Conservation (phyloP, 192 early-diverging fungal species). For the Mortierella antarctica region DNA sequence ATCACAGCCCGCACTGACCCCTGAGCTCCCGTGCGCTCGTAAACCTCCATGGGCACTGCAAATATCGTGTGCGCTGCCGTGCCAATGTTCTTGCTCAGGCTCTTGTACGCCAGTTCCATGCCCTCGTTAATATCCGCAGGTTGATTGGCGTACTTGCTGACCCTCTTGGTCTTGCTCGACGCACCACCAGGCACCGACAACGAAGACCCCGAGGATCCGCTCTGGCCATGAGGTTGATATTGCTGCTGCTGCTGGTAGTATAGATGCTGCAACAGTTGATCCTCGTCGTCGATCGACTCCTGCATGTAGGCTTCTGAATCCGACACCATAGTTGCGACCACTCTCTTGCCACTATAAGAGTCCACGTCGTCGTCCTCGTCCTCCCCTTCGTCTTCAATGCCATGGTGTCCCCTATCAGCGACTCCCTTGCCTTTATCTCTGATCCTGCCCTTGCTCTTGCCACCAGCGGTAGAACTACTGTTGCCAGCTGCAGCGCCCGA, state of each 20-base stretch:
- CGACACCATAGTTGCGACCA: slow-evolving; percentile 48
- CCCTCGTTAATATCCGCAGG: slow-evolving; percentile 89
- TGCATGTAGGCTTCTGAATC: slow-evolving; percentile 48
- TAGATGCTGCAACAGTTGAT: slow-evolving; percentile 38
- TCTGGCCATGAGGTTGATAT: not conserved
- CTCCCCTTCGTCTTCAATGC: not conserved
- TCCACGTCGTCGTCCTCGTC: slow-evolving; percentile 23
- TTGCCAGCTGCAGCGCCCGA: slow-evolving; percentile 48
- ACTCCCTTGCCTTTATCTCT: slow-evolving; percentile 8
- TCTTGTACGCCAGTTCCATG: slow-evolving; percentile 83
- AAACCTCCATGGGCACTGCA: slow-evolving; percentile 88
- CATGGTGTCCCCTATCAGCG: slow-evolving; percentile 5
- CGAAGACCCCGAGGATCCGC: slow-evolving; percentile 3
- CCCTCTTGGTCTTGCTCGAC: slow-evolving; percentile 39
- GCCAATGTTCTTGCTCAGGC: slow-evolving; percentile 81
- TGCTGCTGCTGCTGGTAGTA: slow-evolving; percentile 28
- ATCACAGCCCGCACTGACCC: slow-evolving; percentile 75
- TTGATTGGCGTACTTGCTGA: slow-evolving; percentile 89
- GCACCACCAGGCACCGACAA: not conserved
- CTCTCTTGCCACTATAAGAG: slow-evolving; percentile 13
- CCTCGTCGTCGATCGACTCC: slow-evolving; percentile 49
- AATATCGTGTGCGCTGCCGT: slow-evolving; percentile 89
- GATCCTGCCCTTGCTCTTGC: slow-evolving; percentile 24
- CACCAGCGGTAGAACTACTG: slow-evolving; percentile 47
- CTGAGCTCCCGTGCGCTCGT: slow-evolving; percentile 68